Evolutionary conservation across 106 monocot genomes (phyloP).

Genomic region (Vanilla planifolia): DNA sequence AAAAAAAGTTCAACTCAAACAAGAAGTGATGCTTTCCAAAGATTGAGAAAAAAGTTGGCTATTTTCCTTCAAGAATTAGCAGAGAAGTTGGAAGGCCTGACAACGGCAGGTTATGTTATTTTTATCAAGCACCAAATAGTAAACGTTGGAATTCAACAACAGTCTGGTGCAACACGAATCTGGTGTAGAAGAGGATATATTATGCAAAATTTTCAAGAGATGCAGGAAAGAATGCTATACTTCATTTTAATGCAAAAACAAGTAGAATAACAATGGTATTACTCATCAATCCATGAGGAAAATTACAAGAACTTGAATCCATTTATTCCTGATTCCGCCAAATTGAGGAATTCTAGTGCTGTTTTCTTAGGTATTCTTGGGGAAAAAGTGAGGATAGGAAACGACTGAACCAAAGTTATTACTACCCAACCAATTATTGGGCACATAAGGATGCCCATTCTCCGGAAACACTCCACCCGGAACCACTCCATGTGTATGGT

Average conservation of each 20-base stretch:
- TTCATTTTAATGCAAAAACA: neutral
- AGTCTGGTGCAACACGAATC: no score
- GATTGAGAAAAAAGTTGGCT: no score
- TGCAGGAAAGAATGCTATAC: neutral
- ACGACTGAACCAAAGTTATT: conserved; percentile 25
- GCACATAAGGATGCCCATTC: conserved; percentile 18
- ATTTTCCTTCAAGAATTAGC: no score
- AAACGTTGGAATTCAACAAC: no score
- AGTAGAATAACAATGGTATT: neutral
- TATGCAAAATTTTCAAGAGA: neutral
- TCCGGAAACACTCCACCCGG: conserved; percentile 23
- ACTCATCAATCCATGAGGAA: neutral
- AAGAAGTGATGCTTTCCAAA: no score
- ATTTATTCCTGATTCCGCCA: no score
- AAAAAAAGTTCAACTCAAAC: no score
- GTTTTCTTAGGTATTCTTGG: conserved; percentile 15
- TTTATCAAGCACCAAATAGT: no score
- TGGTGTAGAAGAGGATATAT: no score
- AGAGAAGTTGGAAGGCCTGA: no score
- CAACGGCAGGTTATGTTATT: no score
- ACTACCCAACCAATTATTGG: conserved; percentile 23
- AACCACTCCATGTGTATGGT: conserved; percentile 26
- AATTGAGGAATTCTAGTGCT: no score
- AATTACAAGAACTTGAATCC: neutral
- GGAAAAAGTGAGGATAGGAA: conserved; percentile 14